phyloP scores from a whole-genome alignment of 108 stramenopile species.

The Cylindrotheca fusiformis region DNA sequence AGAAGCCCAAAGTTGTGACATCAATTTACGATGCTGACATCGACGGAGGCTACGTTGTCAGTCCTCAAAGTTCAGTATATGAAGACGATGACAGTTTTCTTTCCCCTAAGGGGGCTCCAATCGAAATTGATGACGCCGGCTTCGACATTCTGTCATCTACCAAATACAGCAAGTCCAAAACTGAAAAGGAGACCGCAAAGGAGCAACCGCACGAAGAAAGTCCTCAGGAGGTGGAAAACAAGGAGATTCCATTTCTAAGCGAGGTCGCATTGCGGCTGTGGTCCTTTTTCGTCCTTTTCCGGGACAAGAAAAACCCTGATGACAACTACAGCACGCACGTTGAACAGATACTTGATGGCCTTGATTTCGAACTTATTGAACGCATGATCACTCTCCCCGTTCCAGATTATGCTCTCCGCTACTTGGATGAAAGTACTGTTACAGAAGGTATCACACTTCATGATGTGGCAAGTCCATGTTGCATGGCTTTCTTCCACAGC shows the following conservation, averaged over 20 bases:
- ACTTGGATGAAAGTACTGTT: conserved; percentile 16
- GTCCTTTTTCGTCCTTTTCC: conserved; percentile 47
- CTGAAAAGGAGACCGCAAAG: conserved; percentile 6
- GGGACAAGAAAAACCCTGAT: conserved; percentile 29
- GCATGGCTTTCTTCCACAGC: conserved; percentile 38
- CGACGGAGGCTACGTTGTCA: conserved; percentile 28
- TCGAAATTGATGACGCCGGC: too few species aligned
- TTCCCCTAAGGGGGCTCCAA: conserved; percentile 2
- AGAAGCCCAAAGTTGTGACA: conserved; percentile 19
- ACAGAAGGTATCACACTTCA: conserved; percentile 30
- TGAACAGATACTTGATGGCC: conserved; percentile 36
- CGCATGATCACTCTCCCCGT: conserved; percentile 25
- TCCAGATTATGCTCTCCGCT: conserved; percentile 28
- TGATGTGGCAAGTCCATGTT: conserved; percentile 41
- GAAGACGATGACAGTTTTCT: conserved; percentile 27
- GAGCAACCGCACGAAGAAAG: neutral
- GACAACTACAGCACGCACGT: conserved; percentile 47
- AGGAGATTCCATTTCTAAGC: conserved; percentile 27
- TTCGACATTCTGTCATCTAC: too few species aligned
- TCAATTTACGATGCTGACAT: conserved; percentile 42
- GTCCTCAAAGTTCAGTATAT: conserved; percentile 24
- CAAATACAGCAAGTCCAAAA: too few species aligned
- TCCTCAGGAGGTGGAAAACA: neutral
- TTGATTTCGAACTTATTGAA: conserved; percentile 28
- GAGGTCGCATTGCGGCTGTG: conserved; percentile 43